Percentiles rank a stretch among this genome's conserved stretches.
phyloP scores from a whole-genome alignment of 2,329 filamentous ascomycete species.

The Aspergillus eucalypticola region DNA sequence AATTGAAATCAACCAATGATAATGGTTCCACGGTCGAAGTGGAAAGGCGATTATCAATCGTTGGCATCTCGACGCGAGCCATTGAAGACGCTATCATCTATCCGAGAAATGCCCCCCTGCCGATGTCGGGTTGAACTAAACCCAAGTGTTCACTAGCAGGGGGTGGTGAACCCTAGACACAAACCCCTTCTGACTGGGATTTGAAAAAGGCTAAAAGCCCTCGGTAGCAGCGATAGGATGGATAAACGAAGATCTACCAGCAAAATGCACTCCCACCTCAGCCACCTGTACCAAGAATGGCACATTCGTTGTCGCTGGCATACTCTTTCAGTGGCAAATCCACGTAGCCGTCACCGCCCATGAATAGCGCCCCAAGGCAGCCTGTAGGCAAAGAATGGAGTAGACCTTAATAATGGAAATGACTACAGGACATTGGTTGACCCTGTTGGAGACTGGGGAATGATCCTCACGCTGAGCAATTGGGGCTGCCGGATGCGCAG shows the following conservation, averaged over 20 bases:
- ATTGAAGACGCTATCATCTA: slow-evolving; percentile 4
- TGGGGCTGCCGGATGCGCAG: slow-evolving; percentile 19
- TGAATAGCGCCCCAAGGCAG: background rate
- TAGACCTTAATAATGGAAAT: slow-evolving; percentile 16
- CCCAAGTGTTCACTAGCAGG: background rate
- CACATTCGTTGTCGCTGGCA: background rate
- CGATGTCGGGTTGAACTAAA: slow-evolving; percentile 17
- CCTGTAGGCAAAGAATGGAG: background rate
- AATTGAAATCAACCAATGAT: slow-evolving; percentile 3
- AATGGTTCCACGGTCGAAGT: background rate
- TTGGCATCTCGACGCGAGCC: slow-evolving; percentile 1
- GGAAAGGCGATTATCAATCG: slow-evolving; percentile 21
- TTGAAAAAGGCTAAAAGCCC: background rate
- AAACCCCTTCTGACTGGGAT: background rate
- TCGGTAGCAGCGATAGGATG: slow-evolving; percentile 4
- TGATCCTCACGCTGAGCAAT: slow-evolving; percentile 18
- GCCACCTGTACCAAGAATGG: background rate
- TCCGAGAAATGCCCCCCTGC: slow-evolving; percentile 4
- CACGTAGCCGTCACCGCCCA: background rate
- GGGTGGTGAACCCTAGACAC: slow-evolving; percentile 1
- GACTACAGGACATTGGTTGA: slow-evolving; percentile 14
- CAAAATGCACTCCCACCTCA: background rate
- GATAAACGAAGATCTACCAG: slow-evolving; percentile 8
- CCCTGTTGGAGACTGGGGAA: slow-evolving; percentile 16
- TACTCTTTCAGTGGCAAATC: slow-evolving; percentile 2